Evolutionary conservation across 768 basidiomycete genomes (phyloP), one percentile per base, ranked within the genome.

Genomic region (Macrolepiota fuliginosa): DNA sequence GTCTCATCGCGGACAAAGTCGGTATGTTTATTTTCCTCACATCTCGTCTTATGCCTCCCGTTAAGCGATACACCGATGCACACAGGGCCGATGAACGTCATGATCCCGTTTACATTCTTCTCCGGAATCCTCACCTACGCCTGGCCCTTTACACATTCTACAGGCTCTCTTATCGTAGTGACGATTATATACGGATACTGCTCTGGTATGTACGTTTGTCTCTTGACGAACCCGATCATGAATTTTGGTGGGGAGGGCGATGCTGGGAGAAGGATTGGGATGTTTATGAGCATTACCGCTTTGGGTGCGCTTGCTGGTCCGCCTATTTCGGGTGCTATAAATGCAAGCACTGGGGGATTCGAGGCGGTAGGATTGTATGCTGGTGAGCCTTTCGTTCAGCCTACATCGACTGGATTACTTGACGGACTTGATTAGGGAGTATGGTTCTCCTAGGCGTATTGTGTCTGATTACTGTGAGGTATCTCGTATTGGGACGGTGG

Each of bases 241-340:
- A 76, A 81, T 9, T 78, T 92, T 71, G 90, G 90, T 0, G 77
- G 79, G 0, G 76, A 79, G 0, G 74, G 73, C 2, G 89, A 91
- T 61, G 80, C 89, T 0, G 90, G 90, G 7, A 77, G 86, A 25
- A 77, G 90, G 15, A 73, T 81, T 0, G 90, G 90, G 7, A 84
- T 90, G 79, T 83, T 83, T 63, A 76, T 87, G 70, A 86, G 81
- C 29, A 77, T 88, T 54, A 62, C 84, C 22, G 80, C 89, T 0
- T 42, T 90, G 13, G 88, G 88, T 12, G 87, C 87, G 0, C 74
- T 91, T 2, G 80, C 79, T 0, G 90, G 90, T 0, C 88, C 89
- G 2, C 90, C 90, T 1, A 88, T 91, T 62, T 88, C 88, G 7
- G 90, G 90, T 0, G 86, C 87, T 0, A 89, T 92, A 64, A 80